Evolutionary conservation across 1,284 basidiomycete genomes (phyloP), one percentile per base, ranked within the genome.

Genomic region (Golubevia pallescens): DNA sequence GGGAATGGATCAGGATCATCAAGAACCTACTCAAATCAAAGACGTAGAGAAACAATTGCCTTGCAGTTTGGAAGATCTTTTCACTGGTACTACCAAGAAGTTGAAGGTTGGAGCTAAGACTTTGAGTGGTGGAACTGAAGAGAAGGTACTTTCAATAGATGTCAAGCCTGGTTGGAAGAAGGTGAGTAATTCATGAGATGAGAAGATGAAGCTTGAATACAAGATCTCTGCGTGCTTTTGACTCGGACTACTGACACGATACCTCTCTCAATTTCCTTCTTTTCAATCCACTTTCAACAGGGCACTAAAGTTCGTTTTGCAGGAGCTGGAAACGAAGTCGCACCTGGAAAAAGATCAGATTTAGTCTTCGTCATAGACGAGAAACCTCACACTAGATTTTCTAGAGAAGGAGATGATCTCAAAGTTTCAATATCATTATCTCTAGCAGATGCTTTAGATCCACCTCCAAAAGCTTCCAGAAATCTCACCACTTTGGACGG

Each of bases 21-120:
- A 63, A 85, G 84, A 65, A 86, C 68, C 86, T 51, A 85, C 65
- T 85, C 42, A 81, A 85, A 1, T 88, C 88, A 21, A 94, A 94
- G 86, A 91, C 94, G 73, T 77, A 83, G 90, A 89, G 24, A 91
- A 92, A 67, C 94, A 94, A 0, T 90, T 98, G 67, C 93, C 93
- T 70, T 88, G 97, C 32, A 90, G 94, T 0, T 89, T 99, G 4
- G 91, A 94, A 78, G 96, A 99, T 60, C 89, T 99, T n/a, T 96
- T 93, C 87, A 89, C 88, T 57, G 97, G 97, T 34, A 88, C 91
- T 1, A 92, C 91, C 28, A 99, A 98, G 86, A 93, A 91, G 74
- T 90, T 99, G 67, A 96, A 95, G 86, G 90, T 99, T 66, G 91
- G 91, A 2, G 90, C 95, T 62, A 90, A 90, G 74, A 86, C 92